A percentile compares a stretch with the other conserved stretches of the same genome.
Evolutionary conservation across 2,329 filamentous ascomycete genomes (phyloP).

Genomic region (Diplocarpon rosae): DNA sequence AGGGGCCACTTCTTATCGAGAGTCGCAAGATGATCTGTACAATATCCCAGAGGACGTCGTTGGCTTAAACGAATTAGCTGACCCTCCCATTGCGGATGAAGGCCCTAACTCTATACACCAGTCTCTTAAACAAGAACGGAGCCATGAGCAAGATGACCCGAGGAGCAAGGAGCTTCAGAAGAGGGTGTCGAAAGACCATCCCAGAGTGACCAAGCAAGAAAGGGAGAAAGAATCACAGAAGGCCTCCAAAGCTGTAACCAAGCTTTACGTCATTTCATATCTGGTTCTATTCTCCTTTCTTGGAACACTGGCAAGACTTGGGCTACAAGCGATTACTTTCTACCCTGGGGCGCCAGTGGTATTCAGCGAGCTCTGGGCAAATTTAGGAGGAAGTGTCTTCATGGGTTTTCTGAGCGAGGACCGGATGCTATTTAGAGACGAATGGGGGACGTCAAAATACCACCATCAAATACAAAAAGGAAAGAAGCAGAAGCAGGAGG

Average conservation of each 20-base stretch:
- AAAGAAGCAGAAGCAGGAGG: constrained; percentile 28
- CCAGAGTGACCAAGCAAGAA: constrained; percentile 4
- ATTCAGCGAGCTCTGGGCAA: constrained; percentile 75
- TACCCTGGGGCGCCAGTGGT: constrained; percentile 68
- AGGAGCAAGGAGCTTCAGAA: constrained; percentile 4
- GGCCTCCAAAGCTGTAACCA: constrained; percentile 41
- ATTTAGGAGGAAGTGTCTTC: constrained; percentile 68
- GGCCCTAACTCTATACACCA: constrained; percentile 29
- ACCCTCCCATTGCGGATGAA: constrained; percentile 32
- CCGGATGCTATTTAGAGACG: constrained; percentile 58
- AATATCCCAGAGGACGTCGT: constrained; percentile 27
- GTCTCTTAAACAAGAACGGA: constrained; percentile 30
- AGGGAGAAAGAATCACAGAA: constrained; percentile 8
- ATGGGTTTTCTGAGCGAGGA: constrained; percentile 85
- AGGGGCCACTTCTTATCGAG: background rate
- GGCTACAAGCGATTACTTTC: constrained; percentile 65
- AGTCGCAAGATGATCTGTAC: constrained; percentile 6
- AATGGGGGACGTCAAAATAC: constrained; percentile 44
- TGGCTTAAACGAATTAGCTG: constrained; percentile 34
- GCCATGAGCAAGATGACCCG: constrained; percentile 14
- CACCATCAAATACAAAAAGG: constrained; percentile 29
- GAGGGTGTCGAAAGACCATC: background rate
- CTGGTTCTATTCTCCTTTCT: constrained; percentile 76
- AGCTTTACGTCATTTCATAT: constrained; percentile 66
- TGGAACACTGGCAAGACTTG: constrained; percentile 74